A percentile compares a stretch with the other conserved stretches of the same genome.
Conservation (phyloP, 257 asterid genomes). For the Coffea eugenioides region DNA sequence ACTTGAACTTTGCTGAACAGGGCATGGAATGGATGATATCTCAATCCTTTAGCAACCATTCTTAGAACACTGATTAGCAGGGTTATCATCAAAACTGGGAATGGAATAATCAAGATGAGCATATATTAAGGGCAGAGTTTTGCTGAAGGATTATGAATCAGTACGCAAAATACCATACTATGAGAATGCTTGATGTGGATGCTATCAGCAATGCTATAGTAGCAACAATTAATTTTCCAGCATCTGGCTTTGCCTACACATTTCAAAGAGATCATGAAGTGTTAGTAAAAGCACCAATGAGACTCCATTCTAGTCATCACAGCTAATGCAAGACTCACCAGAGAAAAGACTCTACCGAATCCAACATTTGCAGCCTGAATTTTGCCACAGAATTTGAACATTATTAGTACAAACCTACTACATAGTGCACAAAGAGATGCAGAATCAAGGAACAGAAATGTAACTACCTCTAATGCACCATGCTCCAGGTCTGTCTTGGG, state of each 20-base stretch:
- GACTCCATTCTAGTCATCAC: not conserved
- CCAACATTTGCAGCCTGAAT: constrained; percentile 49
- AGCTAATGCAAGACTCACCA: constrained; percentile 27
- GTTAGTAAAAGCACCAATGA: not conserved
- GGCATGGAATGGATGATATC: not conserved
- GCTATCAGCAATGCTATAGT: constrained; percentile 49
- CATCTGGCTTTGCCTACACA: constrained; percentile 48
- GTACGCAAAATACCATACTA: constrained; percentile 19
- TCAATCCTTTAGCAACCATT: not conserved
- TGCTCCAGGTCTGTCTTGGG: constrained; percentile 42
- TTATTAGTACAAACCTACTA: constrained; percentile 4
- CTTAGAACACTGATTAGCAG: not conserved
- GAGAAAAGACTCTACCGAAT: constrained; percentile 40
- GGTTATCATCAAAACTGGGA: not conserved
- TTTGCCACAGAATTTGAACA: constrained; percentile 8
- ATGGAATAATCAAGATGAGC: not conserved
- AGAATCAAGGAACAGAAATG: not conserved
- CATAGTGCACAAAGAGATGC: not conserved
- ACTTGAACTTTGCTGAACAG: not conserved
- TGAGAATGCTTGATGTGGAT: constrained; percentile 41
- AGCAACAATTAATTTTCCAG: constrained; percentile 41
- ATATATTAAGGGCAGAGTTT: not conserved
- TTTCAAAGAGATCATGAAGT: not conserved
- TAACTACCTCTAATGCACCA: constrained; percentile 37
- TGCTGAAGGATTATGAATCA: not conserved